Conservation (phyloP, 108 stramenopile species). For the Bacterosira constricta region DNA sequence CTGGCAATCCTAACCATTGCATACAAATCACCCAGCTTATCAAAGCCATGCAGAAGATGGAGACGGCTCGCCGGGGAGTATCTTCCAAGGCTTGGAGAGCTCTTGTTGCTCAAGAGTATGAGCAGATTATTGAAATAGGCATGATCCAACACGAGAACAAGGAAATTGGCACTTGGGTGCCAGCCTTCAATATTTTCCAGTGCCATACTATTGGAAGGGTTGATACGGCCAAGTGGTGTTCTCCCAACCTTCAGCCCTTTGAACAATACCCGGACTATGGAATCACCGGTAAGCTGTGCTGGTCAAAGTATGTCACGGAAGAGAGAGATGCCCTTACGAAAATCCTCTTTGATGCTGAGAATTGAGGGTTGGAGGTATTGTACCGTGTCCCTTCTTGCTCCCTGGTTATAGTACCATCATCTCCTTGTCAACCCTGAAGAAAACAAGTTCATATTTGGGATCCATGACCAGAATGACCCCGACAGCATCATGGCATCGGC, state of each 20-base stretch:
- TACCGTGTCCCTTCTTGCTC: background rate
- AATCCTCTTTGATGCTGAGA: slow-evolving; percentile 19
- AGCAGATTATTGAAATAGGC: slow-evolving; percentile 1
- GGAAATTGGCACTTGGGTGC: background rate
- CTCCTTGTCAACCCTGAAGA: slow-evolving; percentile 1
- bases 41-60: slow-evolving; percentile 6
- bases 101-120: background rate
- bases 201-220: slow-evolving; percentile 1
- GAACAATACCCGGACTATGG: slow-evolving; percentile 1
- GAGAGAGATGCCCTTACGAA: slow-evolving; percentile 20
- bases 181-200: slow-evolving; percentile 6
- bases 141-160: background rate
- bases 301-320: slow-evolving; percentile 22
- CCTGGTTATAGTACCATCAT: slow-evolving; percentile 4
- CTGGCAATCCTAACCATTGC: slow-evolving; percentile 16
- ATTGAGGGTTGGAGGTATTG: slow-evolving; percentile 4
- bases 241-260: background rate
- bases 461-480: background rate
- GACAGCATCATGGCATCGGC: background rate
- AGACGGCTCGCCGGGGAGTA: background rate
- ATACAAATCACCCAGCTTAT: background rate
- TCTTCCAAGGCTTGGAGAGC: slow-evolving; percentile 9
- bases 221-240: background rate
- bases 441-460: slow-evolving; percentile 3
- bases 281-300: background rate